Evolutionary conservation across 805 yeast genomes (phyloP).

Genomic region (Saccharomycopsis sp.): DNA sequence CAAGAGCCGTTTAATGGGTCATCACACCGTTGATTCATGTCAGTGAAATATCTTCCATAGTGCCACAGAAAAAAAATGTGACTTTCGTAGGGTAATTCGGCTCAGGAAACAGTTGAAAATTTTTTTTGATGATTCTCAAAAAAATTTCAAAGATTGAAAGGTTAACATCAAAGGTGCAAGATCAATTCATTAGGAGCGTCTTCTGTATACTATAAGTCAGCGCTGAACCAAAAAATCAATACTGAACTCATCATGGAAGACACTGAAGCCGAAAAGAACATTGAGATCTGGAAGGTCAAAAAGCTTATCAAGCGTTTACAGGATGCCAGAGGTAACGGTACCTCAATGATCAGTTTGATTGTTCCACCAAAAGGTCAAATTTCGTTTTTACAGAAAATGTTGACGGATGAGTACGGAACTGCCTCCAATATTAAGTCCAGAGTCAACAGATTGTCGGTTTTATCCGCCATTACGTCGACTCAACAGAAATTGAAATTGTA

Average conservation of each 20-base stretch:
- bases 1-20: too few relatives aligned
- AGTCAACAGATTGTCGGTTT: constrained; percentile 90
- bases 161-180: background rate
- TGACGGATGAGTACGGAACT: constrained; percentile 98
- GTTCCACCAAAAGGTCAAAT: constrained; percentile 96
- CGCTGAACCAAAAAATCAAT: background rate
- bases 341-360: constrained; percentile 95
- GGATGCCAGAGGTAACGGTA: constrained; percentile 95
- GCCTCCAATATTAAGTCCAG: constrained; percentile 97
- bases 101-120: background rate
- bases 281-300: constrained; percentile 98
- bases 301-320: constrained; percentile 85
- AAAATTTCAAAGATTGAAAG: background rate
- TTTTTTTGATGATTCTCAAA: background rate
- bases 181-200: background rate
- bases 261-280: constrained; percentile 88
- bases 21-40: too few relatives aligned
- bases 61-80: background rate
- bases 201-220: background rate
- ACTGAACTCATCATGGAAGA: constrained; percentile 26
- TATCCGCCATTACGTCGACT: constrained; percentile 96
- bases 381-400: constrained; percentile 78
- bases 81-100: background rate
- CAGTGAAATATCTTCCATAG: too few relatives aligned
- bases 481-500: constrained; percentile 93